phyloP scores from a whole-genome alignment of 2,329 filamentous ascomycete species.

The Fusarium hainanense region DNA sequence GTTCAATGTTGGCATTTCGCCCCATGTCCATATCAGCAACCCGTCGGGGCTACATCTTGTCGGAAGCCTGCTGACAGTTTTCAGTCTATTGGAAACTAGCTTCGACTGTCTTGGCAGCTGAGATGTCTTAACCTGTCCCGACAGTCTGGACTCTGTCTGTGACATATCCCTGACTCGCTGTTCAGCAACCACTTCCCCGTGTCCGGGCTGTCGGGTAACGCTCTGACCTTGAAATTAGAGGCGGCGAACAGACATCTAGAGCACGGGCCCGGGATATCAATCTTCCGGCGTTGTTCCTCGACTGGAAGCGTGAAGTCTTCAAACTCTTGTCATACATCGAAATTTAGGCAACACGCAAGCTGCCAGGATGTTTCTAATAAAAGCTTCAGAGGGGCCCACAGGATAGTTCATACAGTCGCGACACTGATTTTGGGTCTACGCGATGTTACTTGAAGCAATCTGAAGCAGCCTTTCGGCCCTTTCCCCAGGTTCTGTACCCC shows the following conservation, averaged over 20 bases:
- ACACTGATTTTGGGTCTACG: too few relatives aligned
- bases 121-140: not conserved
- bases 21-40: not conserved
- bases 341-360: too few relatives aligned
- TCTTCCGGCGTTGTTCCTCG: accelerated
- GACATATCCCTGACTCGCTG: not conserved
- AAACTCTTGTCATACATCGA: too few relatives aligned
- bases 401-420: too few relatives aligned
- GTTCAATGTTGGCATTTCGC: too few relatives aligned
- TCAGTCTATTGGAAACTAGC: not conserved
- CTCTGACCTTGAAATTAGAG: not conserved
- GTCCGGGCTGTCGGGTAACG: not conserved
- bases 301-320: too few relatives aligned
- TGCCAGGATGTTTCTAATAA: too few relatives aligned
- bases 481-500: not conserved
- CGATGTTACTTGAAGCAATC: too few relatives aligned
- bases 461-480: too few relatives aligned
- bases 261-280: not conserved
- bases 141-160: not conserved
- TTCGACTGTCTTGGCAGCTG: not conserved
- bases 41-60: not conserved
- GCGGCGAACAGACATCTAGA: not conserved
- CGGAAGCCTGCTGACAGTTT: not conserved
- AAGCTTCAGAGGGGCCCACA: too few relatives aligned
- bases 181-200: not conserved